Conservation (phyloP, 1,284 basidiomycete genomes). For the Austroboletus novae-zelandiae region DNA sequence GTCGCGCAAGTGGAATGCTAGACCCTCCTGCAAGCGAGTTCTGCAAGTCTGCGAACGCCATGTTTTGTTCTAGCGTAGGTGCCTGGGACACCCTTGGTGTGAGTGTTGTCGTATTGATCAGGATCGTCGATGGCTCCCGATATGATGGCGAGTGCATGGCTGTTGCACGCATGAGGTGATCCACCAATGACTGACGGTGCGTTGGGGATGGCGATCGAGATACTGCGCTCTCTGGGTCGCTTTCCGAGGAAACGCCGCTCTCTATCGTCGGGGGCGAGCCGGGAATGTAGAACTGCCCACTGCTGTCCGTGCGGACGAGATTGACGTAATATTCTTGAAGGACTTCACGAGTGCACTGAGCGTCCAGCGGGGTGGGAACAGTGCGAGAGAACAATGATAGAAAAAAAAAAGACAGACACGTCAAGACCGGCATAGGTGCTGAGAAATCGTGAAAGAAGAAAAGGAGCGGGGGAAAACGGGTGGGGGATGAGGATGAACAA, state of each 20-base stretch:
- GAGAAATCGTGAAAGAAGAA: slow-evolving; percentile 13
- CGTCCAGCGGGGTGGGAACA: slow-evolving; percentile 2
- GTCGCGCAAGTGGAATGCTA: slow-evolving; percentile 9
- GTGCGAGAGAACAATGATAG: slow-evolving; percentile 6
- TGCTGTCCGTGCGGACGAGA: slow-evolving; percentile 74
- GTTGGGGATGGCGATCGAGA: slow-evolving; percentile 55
- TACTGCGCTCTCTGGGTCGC: slow-evolving; percentile 57
- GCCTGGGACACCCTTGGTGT: slow-evolving; percentile 47
- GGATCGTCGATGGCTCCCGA: slow-evolving; percentile 43
- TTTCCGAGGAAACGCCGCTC: slow-evolving; percentile 35
- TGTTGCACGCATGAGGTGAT: slow-evolving; percentile 15
- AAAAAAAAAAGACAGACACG: slow-evolving; percentile 6
- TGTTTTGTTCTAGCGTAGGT: slow-evolving; percentile 76
- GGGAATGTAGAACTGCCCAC: slow-evolving; percentile 53
- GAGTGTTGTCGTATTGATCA: slow-evolving; percentile 51
- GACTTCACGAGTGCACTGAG: slow-evolving; percentile 74
- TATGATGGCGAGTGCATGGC: slow-evolving; percentile 18
- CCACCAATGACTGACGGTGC: slow-evolving; percentile 18
- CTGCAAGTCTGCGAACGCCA: slow-evolving; percentile 73
- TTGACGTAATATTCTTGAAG: slow-evolving; percentile 84
- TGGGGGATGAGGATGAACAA: slow-evolving; percentile 5
- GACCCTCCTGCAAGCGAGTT: slow-evolving; percentile 35
- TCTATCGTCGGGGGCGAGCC: slow-evolving; percentile 30
- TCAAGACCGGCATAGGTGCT: slow-evolving; percentile 24
- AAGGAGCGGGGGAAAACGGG: slow-evolving; percentile 4